These are phyloP conservation scores for Lolium rigidum DNA, from an alignment of 176 grass and related monocot species.

Conservation along the genomic window DNA sequence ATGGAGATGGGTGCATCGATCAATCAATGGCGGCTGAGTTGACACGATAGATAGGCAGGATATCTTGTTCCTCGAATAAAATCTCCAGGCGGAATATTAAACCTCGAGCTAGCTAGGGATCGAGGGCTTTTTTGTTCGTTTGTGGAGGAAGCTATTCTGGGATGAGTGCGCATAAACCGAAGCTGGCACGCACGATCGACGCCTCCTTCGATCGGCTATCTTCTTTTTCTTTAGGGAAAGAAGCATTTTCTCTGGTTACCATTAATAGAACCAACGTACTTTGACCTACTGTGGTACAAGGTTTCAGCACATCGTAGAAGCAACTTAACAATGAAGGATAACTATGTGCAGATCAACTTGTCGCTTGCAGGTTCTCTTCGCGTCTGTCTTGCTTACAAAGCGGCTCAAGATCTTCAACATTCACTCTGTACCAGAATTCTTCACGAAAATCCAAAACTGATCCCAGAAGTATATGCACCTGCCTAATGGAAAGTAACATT, in stretches of 20 bases:
- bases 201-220: not conserved
- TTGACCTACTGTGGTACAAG: not conserved
- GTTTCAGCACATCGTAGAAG: not conserved
- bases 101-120: not conserved
- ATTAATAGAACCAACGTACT: not conserved
- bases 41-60: not conserved
- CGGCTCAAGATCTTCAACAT: no score
- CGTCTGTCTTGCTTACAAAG: no score
- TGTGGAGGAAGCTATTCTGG: not conserved
- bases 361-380: no score
- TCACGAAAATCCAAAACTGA: no score
- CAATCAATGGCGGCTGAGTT: not conserved
- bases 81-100: constrained; percentile 34
- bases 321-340: not conserved
- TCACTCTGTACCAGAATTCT: no score
- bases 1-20: not conserved
- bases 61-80: constrained; percentile 25
- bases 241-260: not conserved
- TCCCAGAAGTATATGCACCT: no score
- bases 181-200: constrained; percentile 4
- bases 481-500: no score
- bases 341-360: not conserved
- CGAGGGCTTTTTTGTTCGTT: not conserved
- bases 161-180: not conserved
- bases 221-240: not conserved